Evolutionary conservation across 305 asterid genomes (phyloP).

Genomic region (Coffea humblotiana): DNA sequence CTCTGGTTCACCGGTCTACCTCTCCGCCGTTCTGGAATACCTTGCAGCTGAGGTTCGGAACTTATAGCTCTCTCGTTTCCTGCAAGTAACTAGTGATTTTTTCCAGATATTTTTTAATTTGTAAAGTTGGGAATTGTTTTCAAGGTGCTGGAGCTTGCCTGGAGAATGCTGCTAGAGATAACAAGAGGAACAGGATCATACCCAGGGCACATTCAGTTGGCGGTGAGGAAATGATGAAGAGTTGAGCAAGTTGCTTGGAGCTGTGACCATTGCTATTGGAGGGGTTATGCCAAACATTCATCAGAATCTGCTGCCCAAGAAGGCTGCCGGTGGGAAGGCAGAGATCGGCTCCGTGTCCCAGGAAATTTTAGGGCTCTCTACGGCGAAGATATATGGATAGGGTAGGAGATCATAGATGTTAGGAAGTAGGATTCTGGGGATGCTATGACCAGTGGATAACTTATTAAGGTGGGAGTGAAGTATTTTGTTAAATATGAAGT

Average conservation of each 20-base stretch:
- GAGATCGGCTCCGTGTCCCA: conserved; percentile 25
- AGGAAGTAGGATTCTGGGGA: too few species aligned
- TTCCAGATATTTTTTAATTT: neutral
- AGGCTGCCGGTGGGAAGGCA: conserved; percentile 17
- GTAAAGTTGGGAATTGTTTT: neutral
- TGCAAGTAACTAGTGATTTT: too few species aligned
- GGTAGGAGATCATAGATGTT: too few species aligned
- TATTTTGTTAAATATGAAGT: neutral
- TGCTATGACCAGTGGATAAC: too few species aligned
- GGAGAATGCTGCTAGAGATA: conserved; percentile 31
- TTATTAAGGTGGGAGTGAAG: neutral
- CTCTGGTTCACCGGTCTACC: conserved; percentile 59
- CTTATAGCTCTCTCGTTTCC: neutral
- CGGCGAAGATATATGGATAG: neutral
- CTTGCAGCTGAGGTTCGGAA: conserved; percentile 45
- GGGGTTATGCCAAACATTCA: conserved; percentile 32
- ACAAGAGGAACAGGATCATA: conserved; percentile 29
- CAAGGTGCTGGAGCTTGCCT: conserved; percentile 33
- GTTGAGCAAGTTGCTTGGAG: conserved; percentile 22
- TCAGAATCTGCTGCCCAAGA: conserved; percentile 24
- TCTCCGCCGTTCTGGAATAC: conserved; percentile 61
- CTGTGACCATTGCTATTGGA: conserved; percentile 28
- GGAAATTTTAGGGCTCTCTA: conserved; percentile 18
- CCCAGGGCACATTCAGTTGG: conserved; percentile 32
- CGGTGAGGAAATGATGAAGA: conserved; percentile 30